Evolutionary conservation across 495 filamentous ascomycete species (phyloP).

Genomic region (Chaetomium fimeti): DNA sequence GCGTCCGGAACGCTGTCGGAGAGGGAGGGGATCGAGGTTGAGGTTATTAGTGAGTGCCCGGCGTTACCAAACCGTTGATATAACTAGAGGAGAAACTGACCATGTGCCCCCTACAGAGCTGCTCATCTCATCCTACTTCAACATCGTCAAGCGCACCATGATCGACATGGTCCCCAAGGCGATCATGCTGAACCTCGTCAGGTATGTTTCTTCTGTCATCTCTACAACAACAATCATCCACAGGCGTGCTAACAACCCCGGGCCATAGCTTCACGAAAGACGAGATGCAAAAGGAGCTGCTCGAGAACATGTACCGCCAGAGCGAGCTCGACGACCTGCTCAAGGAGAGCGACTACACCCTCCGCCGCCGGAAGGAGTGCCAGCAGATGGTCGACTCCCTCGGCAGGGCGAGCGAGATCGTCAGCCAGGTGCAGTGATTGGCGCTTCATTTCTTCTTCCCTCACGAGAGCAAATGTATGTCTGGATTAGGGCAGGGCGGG

Average conservation of each 20-base stretch:
- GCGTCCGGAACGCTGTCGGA: slow-evolving; percentile 89
- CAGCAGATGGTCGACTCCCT: slow-evolving; percentile 98
- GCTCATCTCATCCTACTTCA: slow-evolving; percentile 94
- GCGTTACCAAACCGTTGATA: not conserved
- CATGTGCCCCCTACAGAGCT: slow-evolving; percentile 59
- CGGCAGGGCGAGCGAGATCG: slow-evolving; percentile 86
- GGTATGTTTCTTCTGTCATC: slow-evolving; percentile 56
- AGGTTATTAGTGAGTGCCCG: slow-evolving; percentile 85
- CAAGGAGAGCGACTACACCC: slow-evolving; percentile 97
- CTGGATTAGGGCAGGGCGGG: not conserved
- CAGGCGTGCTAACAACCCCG: not conserved
- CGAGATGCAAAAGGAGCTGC: slow-evolving; percentile 95
- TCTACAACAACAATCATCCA: not conserved
- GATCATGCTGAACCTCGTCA: slow-evolving; percentile 95
- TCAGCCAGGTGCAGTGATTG: slow-evolving; percentile 84
- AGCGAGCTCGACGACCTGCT: slow-evolving; percentile 88
- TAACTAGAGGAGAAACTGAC: not conserved
- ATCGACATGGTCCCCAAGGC: slow-evolving; percentile 99
- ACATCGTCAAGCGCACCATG: slow-evolving; percentile 97
- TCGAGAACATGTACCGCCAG: slow-evolving; percentile 96
- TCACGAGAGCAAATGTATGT: too few species aligned
- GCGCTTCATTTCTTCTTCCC: not conserved
- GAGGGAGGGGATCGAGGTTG: slow-evolving; percentile 89
- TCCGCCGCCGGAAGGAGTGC: slow-evolving; percentile 94
- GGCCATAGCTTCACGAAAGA: slow-evolving; percentile 82